phyloP scores from a whole-genome alignment of 176 grass and related monocot species.

The Melocanna baccifera region DNA sequence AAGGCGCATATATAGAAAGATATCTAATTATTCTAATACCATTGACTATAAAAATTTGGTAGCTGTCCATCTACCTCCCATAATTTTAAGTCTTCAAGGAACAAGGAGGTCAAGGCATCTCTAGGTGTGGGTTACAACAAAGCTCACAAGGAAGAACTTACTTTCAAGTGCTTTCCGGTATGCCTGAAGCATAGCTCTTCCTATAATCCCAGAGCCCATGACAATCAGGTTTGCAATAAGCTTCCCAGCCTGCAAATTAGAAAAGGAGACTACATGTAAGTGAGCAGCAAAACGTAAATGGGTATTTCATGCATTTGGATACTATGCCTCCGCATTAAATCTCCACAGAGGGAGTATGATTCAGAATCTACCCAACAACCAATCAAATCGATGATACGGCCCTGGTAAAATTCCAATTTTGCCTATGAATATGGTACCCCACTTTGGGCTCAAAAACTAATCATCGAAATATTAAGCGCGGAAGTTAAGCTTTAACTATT shows the following conservation, averaged over 20 bases:
- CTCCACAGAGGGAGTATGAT: not conserved
- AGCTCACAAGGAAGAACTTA: constrained; percentile 40
- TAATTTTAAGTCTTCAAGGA: not conserved
- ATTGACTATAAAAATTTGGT: not conserved
- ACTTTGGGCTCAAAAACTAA: not conserved
- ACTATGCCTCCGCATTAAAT: not conserved
- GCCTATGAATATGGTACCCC: not conserved
- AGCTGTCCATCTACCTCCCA: not conserved
- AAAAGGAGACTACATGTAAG: constrained; percentile 3
- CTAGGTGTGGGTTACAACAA: not conserved
- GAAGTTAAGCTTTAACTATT: not conserved
- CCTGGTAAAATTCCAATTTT: not conserved
- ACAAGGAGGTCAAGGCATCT: not conserved
- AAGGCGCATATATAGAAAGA: too few relatives aligned
- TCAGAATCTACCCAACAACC: not conserved
- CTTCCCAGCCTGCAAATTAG: constrained; percentile 62
- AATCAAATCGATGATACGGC: not conserved
- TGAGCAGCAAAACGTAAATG: not conserved
- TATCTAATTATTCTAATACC: too few relatives aligned
- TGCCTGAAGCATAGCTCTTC: constrained; percentile 86
- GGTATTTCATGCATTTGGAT: not conserved
- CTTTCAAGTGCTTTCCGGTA: constrained; percentile 91
- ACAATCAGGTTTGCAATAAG: constrained; percentile 88
- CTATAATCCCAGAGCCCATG: constrained; percentile 81
- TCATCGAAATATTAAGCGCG: not conserved